These are phyloP conservation scores for Cercospora beticola DNA, from an alignment of 2,329 filamentous ascomycete species.

Conservation along the genomic window DNA sequence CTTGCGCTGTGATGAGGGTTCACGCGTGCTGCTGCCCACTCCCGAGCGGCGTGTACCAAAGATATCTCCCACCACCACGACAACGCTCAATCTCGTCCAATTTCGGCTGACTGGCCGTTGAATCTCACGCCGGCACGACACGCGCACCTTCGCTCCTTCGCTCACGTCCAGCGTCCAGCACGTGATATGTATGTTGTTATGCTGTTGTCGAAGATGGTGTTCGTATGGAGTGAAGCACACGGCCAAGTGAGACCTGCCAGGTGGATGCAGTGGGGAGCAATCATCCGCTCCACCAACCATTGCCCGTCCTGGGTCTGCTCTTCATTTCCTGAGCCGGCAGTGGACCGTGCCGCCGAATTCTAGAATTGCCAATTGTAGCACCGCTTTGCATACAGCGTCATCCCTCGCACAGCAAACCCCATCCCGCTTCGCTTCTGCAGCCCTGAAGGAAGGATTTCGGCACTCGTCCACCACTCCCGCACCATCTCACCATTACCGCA, in stretches of 20 bases:
- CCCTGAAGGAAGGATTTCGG: background rate
- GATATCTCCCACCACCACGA: background rate
- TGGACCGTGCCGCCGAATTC: background rate
- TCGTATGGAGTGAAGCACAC: background rate
- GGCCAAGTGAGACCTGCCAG: background rate
- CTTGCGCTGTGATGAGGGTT: background rate
- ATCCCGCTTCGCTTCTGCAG: background rate
- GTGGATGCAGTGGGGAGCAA: background rate
- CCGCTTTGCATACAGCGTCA: background rate
- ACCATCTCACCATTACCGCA: constrained; percentile 7
- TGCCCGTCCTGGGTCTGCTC: background rate
- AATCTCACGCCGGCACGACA: background rate
- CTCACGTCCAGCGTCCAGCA: background rate
- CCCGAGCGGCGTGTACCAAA: background rate
- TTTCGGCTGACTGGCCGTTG: background rate
- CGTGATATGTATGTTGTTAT: background rate
- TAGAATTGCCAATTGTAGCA: background rate
- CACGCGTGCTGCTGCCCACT: background rate
- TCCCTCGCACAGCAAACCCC: background rate
- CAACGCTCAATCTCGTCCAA: background rate
- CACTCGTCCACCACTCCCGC: background rate
- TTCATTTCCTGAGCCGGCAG: background rate
- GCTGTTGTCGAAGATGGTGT: background rate
- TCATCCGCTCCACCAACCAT: constrained; percentile 1
- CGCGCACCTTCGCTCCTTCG: background rate